Evolutionary conservation across 495 filamentous ascomycete genomes (phyloP), one percentile per base, ranked within the genome.

Genomic region (Penicillium antarcticum): DNA sequence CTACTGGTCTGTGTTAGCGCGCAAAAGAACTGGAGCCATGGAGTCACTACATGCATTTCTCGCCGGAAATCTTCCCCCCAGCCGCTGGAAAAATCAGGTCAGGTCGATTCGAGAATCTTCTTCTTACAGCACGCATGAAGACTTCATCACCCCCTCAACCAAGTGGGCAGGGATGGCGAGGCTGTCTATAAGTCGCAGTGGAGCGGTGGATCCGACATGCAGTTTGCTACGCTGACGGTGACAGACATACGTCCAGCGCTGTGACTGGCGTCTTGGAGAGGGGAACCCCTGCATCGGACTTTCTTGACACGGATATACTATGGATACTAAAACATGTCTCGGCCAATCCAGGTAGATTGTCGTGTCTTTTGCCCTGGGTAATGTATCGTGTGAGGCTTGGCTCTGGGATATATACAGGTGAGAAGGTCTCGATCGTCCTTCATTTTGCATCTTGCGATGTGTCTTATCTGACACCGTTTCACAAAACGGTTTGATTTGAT

Each of bases 1-100:
- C 58, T 52, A 43, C 63, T 66, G 62, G 62, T 62, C 60, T 66
- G 62, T 68, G 65, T 68, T 68, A 68, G 65, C 65, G 65, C 51
- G 55, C 53, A 45, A 55, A 50, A 60, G 45, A 49, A 65, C 50
- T 63, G 62, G 62, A 62, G 59, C 52, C 50, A 56, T 51, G 57
- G 42, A 53, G 51, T 57, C 57, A 53, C 44, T 34, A 39, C 26
- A 29, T 29, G 26, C 26, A 49, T 39, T 41, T 37, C 42, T 57
- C 36, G n/a, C 44, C 17, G 17, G 19, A 46, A 44, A 56, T 33
- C 46, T 38, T 49, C 16, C 41, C 16, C 41, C 48, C 48, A 51
- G 59, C 36, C 35, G 29, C 42, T 43, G 37, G 19, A 41, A 40
- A 38, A 49, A 35, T 18, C 10, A 31, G 24, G 24, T 24, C 33